phyloP scores from a whole-genome alignment of 2,329 filamentous ascomycete genomes.

The Talaromyces atroroseus region DNA sequence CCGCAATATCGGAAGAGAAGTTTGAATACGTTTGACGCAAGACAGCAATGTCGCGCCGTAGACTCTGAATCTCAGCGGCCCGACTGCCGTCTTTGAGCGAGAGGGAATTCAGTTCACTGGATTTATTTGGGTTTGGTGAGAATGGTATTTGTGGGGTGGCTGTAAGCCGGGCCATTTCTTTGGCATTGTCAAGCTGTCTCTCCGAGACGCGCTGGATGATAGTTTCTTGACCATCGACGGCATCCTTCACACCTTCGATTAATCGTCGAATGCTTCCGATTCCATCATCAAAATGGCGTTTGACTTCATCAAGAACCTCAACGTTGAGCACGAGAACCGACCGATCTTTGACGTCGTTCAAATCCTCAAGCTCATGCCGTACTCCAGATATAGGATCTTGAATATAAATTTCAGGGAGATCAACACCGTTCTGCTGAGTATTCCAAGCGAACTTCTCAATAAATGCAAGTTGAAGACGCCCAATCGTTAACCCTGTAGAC shows the following conservation, averaged over 20 bases:
- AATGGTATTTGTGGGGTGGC: slow-evolving; percentile 40
- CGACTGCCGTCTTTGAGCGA: slow-evolving; percentile 52
- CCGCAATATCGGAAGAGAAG: slow-evolving; percentile 82
- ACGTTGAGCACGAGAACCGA: slow-evolving; percentile 93
- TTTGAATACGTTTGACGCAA: slow-evolving; percentile 88
- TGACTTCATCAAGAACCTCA: slow-evolving; percentile 90
- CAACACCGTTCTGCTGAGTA: slow-evolving; percentile 85
- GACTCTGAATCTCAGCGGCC: slow-evolving; percentile 69
- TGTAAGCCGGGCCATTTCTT: slow-evolving; percentile 69
- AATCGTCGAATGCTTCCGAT: slow-evolving; percentile 72
- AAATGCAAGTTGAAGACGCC: slow-evolving; percentile 85
- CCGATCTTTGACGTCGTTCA: slow-evolving; percentile 87
- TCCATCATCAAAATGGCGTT: slow-evolving; percentile 91
- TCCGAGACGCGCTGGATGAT: slow-evolving; percentile 84
- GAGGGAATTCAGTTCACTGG: slow-evolving; percentile 16
- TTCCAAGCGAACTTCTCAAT: slow-evolving; percentile 99
- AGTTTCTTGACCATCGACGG: slow-evolving; percentile 74
- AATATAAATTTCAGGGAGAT: slow-evolving; percentile 95
- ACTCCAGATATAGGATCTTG: slow-evolving; percentile 93
- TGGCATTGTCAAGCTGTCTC: slow-evolving; percentile 80
- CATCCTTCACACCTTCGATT: slow-evolving; percentile 79
- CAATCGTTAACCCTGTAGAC: slow-evolving; percentile 75
- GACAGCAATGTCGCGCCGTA: slow-evolving; percentile 84
- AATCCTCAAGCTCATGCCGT: slow-evolving; percentile 91
- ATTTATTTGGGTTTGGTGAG: slow-evolving; percentile 27